Evolutionary conservation across 306 rosid species (phyloP).

Genomic region (Phaseolus lunatus): DNA sequence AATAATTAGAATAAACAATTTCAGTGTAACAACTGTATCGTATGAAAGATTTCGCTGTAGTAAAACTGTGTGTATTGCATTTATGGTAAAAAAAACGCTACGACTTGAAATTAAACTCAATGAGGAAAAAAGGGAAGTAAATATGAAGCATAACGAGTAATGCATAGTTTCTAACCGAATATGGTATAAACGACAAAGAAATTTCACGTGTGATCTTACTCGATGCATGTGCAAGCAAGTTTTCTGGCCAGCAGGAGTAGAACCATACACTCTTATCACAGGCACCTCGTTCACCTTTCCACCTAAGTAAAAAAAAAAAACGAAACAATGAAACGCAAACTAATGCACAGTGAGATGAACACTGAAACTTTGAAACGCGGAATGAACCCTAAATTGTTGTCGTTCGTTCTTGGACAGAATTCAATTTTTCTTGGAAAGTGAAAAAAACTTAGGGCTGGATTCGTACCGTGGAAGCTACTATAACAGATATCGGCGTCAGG

Average conservation of each 20-base stretch:
- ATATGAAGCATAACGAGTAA: neutral
- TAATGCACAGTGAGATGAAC: neutral
- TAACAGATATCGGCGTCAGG: slow-evolving; percentile 69
- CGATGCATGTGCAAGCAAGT: slow-evolving; percentile 89
- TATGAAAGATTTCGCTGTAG: neutral
- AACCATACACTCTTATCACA: slow-evolving; percentile 81
- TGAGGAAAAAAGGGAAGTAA: neutral
- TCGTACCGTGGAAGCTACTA: slow-evolving; percentile 87
- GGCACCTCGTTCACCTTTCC: slow-evolving; percentile 89
- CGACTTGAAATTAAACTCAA: neutral
- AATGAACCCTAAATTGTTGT: slow-evolving; percentile 35
- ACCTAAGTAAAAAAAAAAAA: slow-evolving; percentile 50
- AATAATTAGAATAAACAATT: slow-evolving; percentile 38
- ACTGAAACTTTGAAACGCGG: slow-evolving; percentile 5
- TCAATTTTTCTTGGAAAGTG: slow-evolving; percentile 3
- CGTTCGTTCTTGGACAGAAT: slow-evolving; percentile 22
- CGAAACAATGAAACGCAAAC: slow-evolving; percentile 17
- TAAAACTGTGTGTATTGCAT: slow-evolving; percentile 2
- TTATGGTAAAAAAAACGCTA: slow-evolving; percentile 3
- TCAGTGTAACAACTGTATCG: neutral
- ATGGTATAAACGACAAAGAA: neutral
- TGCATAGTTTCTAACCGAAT: neutral
- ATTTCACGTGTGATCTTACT: slow-evolving; percentile 55
- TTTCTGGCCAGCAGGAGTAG: slow-evolving; percentile 95
- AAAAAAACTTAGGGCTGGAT: slow-evolving; percentile 21